Evolutionary conservation across 2,329 filamentous ascomycete genomes (phyloP).

Genomic region (Penicillium sp.): DNA sequence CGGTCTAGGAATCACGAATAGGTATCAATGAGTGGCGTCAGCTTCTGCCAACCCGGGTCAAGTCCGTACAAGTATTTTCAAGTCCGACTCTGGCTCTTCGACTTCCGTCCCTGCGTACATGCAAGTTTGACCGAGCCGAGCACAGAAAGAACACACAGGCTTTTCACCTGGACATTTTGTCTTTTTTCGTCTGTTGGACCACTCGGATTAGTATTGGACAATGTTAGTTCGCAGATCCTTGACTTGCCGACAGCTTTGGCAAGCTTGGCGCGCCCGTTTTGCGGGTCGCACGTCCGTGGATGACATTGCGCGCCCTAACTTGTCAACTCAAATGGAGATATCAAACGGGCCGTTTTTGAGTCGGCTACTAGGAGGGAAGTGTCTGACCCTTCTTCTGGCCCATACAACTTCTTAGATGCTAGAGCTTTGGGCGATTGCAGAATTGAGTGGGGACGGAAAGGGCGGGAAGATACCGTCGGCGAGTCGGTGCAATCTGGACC

Average conservation of each 20-base stretch:
- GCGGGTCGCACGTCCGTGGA: constrained; percentile 11
- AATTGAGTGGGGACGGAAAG: constrained; percentile 1
- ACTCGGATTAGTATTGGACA: neutral
- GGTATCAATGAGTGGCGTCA: neutral
- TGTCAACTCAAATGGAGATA: too few species aligned
- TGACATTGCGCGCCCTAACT: constrained; percentile 2
- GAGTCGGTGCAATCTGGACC: neutral
- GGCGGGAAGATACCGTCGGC: neutral
- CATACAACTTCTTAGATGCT: too few species aligned
- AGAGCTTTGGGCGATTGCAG: neutral
- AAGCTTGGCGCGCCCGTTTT: constrained; percentile 24
- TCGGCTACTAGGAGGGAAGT: too few species aligned
- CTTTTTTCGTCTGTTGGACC: constrained; percentile 26
- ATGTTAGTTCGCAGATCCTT: neutral
- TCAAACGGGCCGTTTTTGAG: too few species aligned
- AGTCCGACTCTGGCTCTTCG: constrained; percentile 2
- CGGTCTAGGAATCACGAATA: constrained; percentile 5
- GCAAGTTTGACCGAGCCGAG: constrained; percentile 27
- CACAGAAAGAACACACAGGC: constrained; percentile 29
- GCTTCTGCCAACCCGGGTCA: neutral
- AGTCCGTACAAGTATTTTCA: constrained; percentile 10
- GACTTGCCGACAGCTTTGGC: constrained; percentile 29
- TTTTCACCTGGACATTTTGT: constrained; percentile 29
- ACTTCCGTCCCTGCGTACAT: constrained; percentile 18
- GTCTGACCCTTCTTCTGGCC: too few species aligned